Percentiles rank a stretch among this genome's conserved stretches.
Evolutionary conservation across 2,329 filamentous ascomycete species (phyloP).

Genomic region (Neonectria faginata): DNA sequence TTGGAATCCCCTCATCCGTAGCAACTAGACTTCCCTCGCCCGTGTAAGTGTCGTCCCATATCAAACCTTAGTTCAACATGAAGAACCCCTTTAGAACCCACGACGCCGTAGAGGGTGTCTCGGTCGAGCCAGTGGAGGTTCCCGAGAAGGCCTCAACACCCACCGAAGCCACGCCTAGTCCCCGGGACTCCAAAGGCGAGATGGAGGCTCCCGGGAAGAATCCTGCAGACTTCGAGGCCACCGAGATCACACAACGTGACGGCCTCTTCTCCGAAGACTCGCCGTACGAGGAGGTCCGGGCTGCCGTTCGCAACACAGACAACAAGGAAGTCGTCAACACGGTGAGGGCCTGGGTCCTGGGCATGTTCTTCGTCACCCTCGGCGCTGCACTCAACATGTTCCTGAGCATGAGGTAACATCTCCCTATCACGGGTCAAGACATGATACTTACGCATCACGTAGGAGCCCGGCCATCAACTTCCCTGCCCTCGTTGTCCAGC

Average conservation of each 20-base stretch:
- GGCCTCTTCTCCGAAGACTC: slow-evolving; percentile 23
- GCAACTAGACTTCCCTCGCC: neutral
- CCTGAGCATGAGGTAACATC: slow-evolving; percentile 56
- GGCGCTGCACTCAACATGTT: slow-evolving; percentile 61
- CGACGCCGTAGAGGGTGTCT: neutral
- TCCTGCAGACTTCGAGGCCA: slow-evolving; percentile 14
- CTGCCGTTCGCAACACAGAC: slow-evolving; percentile 56
- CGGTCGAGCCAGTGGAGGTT: slow-evolving; percentile 9
- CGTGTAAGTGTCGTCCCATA: neutral
- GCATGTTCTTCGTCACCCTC: slow-evolving; percentile 58
- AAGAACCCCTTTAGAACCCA: slow-evolving; percentile 22
- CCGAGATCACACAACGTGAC: slow-evolving; percentile 21
- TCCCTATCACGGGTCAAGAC: neutral
- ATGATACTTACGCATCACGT: neutral
- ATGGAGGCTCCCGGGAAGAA: neutral
- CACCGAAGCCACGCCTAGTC: neutral
- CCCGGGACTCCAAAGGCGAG: neutral
- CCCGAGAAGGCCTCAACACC: neutral
- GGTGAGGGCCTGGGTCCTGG: slow-evolving; percentile 59
- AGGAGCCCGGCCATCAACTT: slow-evolving; percentile 53
- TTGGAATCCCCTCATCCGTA: neutral
- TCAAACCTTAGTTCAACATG: slow-evolving; percentile 11
- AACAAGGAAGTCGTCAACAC: slow-evolving; percentile 50
- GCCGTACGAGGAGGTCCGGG: slow-evolving; percentile 37
- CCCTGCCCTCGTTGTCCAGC: slow-evolving; percentile 53